Evolutionary conservation across 768 basidiomycete species (phyloP), one percentile per base, ranked within the genome.

Genomic region (Trametes sanguinea): DNA sequence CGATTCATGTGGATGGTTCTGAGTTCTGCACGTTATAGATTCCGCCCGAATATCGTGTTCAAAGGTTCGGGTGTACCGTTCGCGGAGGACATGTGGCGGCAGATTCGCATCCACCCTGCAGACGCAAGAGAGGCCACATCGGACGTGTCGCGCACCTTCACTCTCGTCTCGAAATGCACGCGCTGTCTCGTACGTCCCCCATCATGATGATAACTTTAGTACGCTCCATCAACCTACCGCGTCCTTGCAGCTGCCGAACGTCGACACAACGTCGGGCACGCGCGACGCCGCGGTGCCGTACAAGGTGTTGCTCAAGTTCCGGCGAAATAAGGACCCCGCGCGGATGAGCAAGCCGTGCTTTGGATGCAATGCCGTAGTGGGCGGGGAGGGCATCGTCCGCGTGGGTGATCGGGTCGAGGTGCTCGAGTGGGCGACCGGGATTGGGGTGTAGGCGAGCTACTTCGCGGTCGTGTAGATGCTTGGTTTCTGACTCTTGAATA

Each of bases 1-100:
- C 11, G n/a, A 30, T 4, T n/a, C 30, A 16, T 2, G 32, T 37
- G 33, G 51, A 3, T 5, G 37, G 14, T 37, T 10, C 52, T 51
- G n/a, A 52, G 46, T 66, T 56, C 51, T 45, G 29, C 17, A 16
- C 56, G n/a, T 22, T 14, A 22, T 66, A 90, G 90, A 68, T 93
- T 91, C 76, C 76, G 90, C 52, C 90, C 90, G 0, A 93, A 92
- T 68, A 85, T 93, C 53, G 81, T 92, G 6, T 71, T 92, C 65
- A 76, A 75, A 56, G 90, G 90, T 16, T 76, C 78, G 1, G 87
- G 82, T 2, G 80, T 80, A 3, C 83, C 90, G 4, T 93, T 90
- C 70, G 81, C 83, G 9, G 90, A 93, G 71, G 90, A 93, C 66
- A 71, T 77, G 40, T 85, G 88, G 82, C 81, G 84, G 61, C 84